phyloP scores from a whole-genome alignment of 805 yeast species.

The Ogataea populi-albae region DNA sequence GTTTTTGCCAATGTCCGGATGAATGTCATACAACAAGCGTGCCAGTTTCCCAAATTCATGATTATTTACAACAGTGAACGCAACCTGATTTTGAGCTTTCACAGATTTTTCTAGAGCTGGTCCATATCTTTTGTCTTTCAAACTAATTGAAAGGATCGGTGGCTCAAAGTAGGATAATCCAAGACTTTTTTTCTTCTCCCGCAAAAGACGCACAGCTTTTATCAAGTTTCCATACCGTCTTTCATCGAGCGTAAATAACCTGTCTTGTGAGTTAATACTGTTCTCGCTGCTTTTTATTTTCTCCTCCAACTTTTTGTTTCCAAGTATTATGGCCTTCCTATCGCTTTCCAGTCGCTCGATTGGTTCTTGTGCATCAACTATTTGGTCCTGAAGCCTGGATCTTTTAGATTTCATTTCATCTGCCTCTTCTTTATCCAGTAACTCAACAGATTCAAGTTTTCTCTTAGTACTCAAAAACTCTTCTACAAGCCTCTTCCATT shows the following conservation, averaged over 20 bases:
- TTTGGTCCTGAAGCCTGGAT: conserved; percentile 22
- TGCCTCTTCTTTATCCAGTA: conserved; percentile 19
- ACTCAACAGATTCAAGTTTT: conserved; percentile 11
- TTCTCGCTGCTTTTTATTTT: conserved; percentile 14
- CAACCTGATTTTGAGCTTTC: conserved; percentile 49
- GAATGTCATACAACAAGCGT: conserved; percentile 38
- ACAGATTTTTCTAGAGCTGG: conserved; percentile 57
- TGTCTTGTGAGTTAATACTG: conserved; percentile 45
- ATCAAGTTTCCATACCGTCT: conserved; percentile 24
- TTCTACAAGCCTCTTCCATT: conserved; percentile 28
- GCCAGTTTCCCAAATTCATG: conserved; percentile 49
- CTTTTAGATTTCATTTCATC: conserved; percentile 25
- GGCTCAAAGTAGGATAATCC: conserved; percentile 60
- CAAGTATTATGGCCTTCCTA: conserved; percentile 8
- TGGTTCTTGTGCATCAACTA: conserved; percentile 19
- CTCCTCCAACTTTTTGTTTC: conserved; percentile 18
- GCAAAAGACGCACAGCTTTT: conserved; percentile 42
- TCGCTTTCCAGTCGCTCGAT: conserved; percentile 15
- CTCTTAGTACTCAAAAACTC: conserved; percentile 13
- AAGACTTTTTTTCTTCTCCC: conserved; percentile 34
- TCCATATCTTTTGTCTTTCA: conserved; percentile 48
- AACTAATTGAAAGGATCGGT: conserved; percentile 62
- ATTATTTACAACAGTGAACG: conserved; percentile 60
- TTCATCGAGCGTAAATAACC: conserved; percentile 43
- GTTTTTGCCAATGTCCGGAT: conserved; percentile 30